A percentile compares a stretch with the other conserved stretches of the same genome.
Evolutionary conservation across 371 early-diverging fungal species (phyloP).

Genomic region (Saksenaea oblongispora): DNA sequence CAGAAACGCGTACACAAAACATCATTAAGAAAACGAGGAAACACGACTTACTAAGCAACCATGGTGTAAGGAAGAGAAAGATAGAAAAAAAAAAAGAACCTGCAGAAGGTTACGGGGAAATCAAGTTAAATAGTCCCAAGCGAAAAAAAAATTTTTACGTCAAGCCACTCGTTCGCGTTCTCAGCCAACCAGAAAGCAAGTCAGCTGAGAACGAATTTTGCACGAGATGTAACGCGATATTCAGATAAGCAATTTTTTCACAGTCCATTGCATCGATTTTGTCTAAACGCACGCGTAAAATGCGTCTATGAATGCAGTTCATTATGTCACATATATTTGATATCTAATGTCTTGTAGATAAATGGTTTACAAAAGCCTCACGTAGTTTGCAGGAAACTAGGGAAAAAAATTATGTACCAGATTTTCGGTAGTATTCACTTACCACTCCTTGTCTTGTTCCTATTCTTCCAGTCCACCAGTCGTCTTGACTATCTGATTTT

Average conservation of each 20-base stretch:
- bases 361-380: slow-evolving; percentile 42
- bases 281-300: too few species aligned
- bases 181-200: neutral
- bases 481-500: slow-evolving; percentile 65
- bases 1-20: neutral
- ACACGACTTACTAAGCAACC: neutral
- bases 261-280: too few species aligned
- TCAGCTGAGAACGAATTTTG: neutral
- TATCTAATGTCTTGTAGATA: neutral
- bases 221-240: too few species aligned
- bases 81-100: neutral
- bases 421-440: slow-evolving; percentile 22
- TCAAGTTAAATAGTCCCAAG: neutral
- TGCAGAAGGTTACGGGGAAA: neutral
- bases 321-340: neutral
- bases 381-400: slow-evolving; percentile 84
- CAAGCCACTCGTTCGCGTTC: neutral
- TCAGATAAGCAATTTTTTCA: too few species aligned
- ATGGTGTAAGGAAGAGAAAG: neutral
- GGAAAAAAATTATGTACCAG: neutral
- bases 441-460: slow-evolving; percentile 65
- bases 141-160: neutral
- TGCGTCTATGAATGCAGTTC: neutral
- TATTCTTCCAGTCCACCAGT: slow-evolving; percentile 82
- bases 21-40: neutral